These are phyloP conservation scores for Porphyrellus cyaneotinctus DNA, from an alignment of 768 basidiomycete species.

Conservation along the genomic window DNA sequence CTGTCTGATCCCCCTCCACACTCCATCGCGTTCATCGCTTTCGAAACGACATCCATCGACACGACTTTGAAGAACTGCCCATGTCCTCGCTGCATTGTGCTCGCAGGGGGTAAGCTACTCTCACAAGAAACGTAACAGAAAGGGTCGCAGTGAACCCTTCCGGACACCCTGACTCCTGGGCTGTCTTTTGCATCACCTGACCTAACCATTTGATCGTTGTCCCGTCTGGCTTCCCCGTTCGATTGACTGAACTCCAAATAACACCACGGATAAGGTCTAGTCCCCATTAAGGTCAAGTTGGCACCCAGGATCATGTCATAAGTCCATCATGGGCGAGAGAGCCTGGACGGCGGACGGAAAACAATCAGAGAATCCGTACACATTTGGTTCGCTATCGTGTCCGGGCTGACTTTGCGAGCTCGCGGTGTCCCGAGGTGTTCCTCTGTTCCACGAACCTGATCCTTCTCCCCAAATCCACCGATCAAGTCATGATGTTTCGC, in stretches of 20 bases:
- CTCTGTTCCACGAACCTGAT: conserved; percentile 7
- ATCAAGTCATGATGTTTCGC: not conserved
- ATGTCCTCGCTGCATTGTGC: not conserved
- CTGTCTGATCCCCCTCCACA: not conserved
- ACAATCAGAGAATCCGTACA: conserved; percentile 9
- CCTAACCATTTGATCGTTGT: conserved; percentile 6
- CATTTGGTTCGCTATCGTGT: conserved; percentile 9
- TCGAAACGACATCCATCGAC: not conserved
- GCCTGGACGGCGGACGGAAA: not conserved
- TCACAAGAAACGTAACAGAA: not conserved
- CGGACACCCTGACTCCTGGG: conserved; percentile 18
- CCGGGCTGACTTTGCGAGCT: conserved; percentile 6
- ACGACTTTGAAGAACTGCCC: not conserved
- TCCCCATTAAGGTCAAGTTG: conserved; percentile 11
- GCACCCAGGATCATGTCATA: conserved; percentile 11
- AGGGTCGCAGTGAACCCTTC: not conserved
- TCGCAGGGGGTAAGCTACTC: not conserved
- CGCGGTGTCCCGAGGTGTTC: not conserved
- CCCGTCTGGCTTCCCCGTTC: too few relatives aligned
- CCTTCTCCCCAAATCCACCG: conserved; percentile 6
- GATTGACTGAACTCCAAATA: not conserved
- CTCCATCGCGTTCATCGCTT: conserved; percentile 5
- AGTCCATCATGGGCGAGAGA: conserved; percentile 8
- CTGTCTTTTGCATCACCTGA: conserved; percentile 6
- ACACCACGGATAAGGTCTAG: not conserved